Evolutionary conservation across 1,139 yeast genomes (phyloP).

Genomic region (Blastobotrys ciferrii): DNA sequence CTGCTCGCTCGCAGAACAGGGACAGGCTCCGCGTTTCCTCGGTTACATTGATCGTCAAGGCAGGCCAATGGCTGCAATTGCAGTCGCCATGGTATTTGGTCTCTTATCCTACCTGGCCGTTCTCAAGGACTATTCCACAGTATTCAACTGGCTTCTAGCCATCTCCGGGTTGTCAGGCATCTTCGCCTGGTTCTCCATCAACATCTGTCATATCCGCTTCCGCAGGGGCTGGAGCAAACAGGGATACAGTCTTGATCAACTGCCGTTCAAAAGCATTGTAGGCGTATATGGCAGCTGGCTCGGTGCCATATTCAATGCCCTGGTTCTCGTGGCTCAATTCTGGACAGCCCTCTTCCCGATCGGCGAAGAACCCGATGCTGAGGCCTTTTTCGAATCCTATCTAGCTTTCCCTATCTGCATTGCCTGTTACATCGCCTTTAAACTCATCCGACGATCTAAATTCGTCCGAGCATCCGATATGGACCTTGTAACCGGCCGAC

Average conservation of each 20-base stretch:
- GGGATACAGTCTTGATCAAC: constrained; percentile 53
- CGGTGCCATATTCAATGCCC: constrained; percentile 58
- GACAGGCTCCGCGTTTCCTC: constrained; percentile 71
- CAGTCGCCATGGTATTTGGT: constrained; percentile 57
- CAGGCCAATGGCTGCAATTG: constrained; percentile 69
- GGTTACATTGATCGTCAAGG: constrained; percentile 74
- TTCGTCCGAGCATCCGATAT: constrained; percentile 36
- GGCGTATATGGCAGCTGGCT: constrained; percentile 70
- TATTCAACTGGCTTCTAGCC: constrained; percentile 82
- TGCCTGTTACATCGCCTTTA: constrained; percentile 50
- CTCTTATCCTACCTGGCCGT: constrained; percentile 65
- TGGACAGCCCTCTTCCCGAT: constrained; percentile 76
- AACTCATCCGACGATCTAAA: constrained; percentile 47
- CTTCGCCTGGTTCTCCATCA: constrained; percentile 81
- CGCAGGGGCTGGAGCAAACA: constrained; percentile 67
- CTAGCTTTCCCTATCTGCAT: constrained; percentile 54
- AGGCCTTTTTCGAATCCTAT: constrained; percentile 50
- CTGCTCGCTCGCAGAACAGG: constrained; percentile 77
- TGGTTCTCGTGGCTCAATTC: constrained; percentile 75
- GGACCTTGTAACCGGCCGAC: constrained; percentile 53
- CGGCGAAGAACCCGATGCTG: constrained; percentile 37
- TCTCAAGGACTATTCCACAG: constrained; percentile 61
- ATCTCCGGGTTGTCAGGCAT: constrained; percentile 80
- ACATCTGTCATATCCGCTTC: constrained; percentile 73
- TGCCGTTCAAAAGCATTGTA: constrained; percentile 65